Conservation (phyloP, 2,329 filamentous ascomycete genomes). For the Pestalotiopsis sp. region DNA sequence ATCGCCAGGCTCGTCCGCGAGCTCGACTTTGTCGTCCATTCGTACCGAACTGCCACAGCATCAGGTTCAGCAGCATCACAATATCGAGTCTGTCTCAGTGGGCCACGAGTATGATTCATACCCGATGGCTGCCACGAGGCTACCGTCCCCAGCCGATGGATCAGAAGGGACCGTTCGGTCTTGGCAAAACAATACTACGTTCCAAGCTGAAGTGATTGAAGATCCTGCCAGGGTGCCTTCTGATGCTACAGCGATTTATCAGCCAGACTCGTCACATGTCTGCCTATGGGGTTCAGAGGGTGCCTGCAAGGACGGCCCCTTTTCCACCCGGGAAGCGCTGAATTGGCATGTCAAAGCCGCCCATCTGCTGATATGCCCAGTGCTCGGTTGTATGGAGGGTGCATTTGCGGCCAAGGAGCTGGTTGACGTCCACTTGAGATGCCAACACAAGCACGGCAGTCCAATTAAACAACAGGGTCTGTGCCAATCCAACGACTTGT, state of each 20-base stretch:
- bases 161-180: slow-evolving; percentile 8
- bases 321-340: slow-evolving; percentile 38
- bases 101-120: slow-evolving; percentile 27
- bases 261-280: slow-evolving; percentile 30
- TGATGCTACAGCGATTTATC: slow-evolving; percentile 23
- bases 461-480: slow-evolving; percentile 8
- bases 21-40: slow-evolving; percentile 31
- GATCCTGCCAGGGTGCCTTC: slow-evolving; percentile 24
- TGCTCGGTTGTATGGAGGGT: slow-evolving; percentile 38
- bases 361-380: slow-evolving; percentile 44
- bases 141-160: slow-evolving; percentile 7
- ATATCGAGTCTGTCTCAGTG: slow-evolving; percentile 9
- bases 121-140: slow-evolving; percentile 7
- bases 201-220: slow-evolving; percentile 25
- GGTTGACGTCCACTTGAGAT: slow-evolving; percentile 38
- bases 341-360: slow-evolving; percentile 45
- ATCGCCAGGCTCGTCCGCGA: slow-evolving; percentile 27
- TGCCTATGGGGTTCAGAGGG: slow-evolving; percentile 40
- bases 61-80: slow-evolving; percentile 7
- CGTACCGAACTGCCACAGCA: slow-evolving; percentile 29
- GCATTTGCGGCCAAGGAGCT: slow-evolving; percentile 34
- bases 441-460: slow-evolving; percentile 31
- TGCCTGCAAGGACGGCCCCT: slow-evolving; percentile 35
- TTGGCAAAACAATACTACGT: slow-evolving; percentile 27
- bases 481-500: slow-evolving; percentile 19